Base-by-base conservation (phyloP, 331 rosid genomes). In the Stylosanthes scabra region DNA sequence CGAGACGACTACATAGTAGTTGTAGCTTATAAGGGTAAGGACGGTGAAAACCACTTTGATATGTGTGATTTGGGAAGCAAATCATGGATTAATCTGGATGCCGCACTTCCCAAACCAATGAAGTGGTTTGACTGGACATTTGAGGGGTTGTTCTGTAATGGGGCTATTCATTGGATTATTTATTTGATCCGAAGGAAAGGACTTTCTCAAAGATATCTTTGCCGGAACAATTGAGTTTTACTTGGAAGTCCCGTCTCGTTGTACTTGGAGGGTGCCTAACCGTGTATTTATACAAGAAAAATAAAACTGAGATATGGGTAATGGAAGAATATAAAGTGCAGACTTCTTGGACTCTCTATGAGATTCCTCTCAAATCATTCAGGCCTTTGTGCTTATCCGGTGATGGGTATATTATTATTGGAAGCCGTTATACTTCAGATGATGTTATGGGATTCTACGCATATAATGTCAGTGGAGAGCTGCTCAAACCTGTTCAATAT, bases 101-200 rank as follows among this genome's bases (percentile, higher is more conserved):
- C 37, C 4, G 37, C 37, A 31, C 37, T 31, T 31, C 37, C 37
- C 37, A 31, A 31, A 31, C 4, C 37, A 31, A 2, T 31, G 37
- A 4, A 31, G 4, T 31, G 37, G 37, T 2, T 2, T 31, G 4
- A 31, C 4, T 31, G 37, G 37, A 31, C 3, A 31, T 4, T 4
- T 31, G 4, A 31, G 37, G 77, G 50, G 4, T 34, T 20, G 7
- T n/a, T 49, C 39, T 59, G 49, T 1, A 28, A 74, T 8, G 78
- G 74, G 1, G 74, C 74, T 8, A 2, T 75, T 45, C 74, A 75
- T 66, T 75, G 74, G 80, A 11, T 58, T 49, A 52, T 37, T 41
- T 27, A 3, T 64, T 40, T 8, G 61, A 56, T 27, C 7, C 25
- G 39, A 25, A 2, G 6, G 39, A 56, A 0, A 25, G 7, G 37